Evolutionary conservation across 2,329 filamentous ascomycete species (phyloP).

Genomic region (Hymenoscyphus fructigenus): DNA sequence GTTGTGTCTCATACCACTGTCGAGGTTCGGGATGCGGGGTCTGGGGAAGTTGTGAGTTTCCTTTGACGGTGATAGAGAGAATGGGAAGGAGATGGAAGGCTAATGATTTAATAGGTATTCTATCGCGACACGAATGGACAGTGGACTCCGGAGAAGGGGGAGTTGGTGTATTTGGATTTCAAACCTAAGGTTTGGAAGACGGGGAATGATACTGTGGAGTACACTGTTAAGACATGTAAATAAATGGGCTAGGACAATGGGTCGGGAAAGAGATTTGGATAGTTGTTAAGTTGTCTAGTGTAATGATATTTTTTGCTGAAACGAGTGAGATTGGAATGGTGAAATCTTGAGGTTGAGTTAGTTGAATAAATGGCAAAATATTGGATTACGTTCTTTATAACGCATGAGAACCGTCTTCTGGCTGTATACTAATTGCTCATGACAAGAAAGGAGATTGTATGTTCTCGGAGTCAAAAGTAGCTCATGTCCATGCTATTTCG

Average conservation of each 20-base stretch:
- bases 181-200: constrained; percentile 46
- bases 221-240: constrained; percentile 41
- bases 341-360: too few species aligned
- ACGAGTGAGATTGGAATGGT: too few species aligned
- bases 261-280: neutral
- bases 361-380: too few species aligned
- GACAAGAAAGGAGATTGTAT: too few species aligned
- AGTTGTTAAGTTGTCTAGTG: too few species aligned
- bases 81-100: neutral
- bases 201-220: constrained; percentile 46
- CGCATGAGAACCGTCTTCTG: too few species aligned
- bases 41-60: constrained; percentile 33
- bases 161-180: constrained; percentile 47
- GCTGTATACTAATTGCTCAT: too few species aligned
- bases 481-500: too few species aligned
- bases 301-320: too few species aligned
- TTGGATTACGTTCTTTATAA: too few species aligned
- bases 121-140: constrained; percentile 47
- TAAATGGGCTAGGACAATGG: constrained; percentile 16
- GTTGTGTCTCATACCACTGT: constrained; percentile 43
- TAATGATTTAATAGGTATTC: constrained; percentile 37
- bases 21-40: constrained; percentile 41
- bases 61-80: neutral
- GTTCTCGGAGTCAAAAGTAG: too few species aligned
- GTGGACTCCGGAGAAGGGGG: constrained; percentile 46